These are phyloP conservation scores for Ganoderma boninense DNA, from an alignment of 1,284 basidiomycete genomes.

Conservation along the genomic window DNA sequence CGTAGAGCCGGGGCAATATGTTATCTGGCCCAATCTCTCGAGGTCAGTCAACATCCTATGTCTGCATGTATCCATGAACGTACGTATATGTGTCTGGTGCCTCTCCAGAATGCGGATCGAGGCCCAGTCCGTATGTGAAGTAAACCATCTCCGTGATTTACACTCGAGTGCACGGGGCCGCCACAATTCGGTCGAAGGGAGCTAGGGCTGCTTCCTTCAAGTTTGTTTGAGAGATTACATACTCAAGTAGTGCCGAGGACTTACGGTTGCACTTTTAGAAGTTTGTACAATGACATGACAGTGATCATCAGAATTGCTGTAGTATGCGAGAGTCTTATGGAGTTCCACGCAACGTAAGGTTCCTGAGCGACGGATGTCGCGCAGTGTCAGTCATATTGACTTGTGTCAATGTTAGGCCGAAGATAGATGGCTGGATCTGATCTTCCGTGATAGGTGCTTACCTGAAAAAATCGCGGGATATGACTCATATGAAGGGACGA, in stretches of 20 bases:
- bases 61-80: no score
- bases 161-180: not conserved
- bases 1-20: no score
- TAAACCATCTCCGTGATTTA: not conserved
- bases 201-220: not conserved
- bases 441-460: not conserved
- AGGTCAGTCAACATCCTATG: no score
- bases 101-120: no score
- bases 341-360: not conserved
- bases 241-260: no score
- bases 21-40: no score
- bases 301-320: not conserved
- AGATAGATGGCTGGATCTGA: not conserved
- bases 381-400: not conserved
- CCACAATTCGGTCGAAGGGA: not conserved
- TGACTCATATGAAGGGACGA: no score
- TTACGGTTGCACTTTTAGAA: not conserved
- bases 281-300: not conserved
- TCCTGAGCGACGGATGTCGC: not conserved
- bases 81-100: no score
- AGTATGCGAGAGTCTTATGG: no score
- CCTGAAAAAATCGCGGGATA: not conserved
- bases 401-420: not conserved
- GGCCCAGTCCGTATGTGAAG: no score
- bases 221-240: no score